phyloP scores from a whole-genome alignment of 1,284 basidiomycete species.

The Crepidotus sp. region DNA sequence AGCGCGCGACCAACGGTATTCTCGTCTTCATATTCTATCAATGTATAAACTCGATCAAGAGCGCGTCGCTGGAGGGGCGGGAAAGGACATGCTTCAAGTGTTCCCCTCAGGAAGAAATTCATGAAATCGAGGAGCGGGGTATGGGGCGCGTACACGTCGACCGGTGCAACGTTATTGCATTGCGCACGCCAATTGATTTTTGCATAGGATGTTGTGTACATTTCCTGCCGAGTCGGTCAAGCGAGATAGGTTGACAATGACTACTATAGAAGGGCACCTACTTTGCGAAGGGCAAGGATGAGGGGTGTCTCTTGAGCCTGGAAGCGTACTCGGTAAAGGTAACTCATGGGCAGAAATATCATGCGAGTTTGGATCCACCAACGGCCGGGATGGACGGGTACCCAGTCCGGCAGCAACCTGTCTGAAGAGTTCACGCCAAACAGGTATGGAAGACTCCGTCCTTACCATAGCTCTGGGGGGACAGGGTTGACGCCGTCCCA shows the following conservation, averaged over 20 bases:
- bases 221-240: constrained; percentile 47
- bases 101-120: constrained; percentile 49
- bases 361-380: constrained; percentile 98
- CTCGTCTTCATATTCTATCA: constrained; percentile 79
- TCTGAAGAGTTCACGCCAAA: background rate
- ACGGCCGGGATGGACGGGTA: constrained; percentile 86
- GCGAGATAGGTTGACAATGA: background rate
- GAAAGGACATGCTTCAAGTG: constrained; percentile 63
- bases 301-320: constrained; percentile 73
- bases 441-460: background rate
- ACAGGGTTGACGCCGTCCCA: constrained; percentile 90
- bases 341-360: constrained; percentile 86
- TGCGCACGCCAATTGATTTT: constrained; percentile 86
- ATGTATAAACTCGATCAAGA: constrained; percentile 63
- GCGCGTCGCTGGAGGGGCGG: constrained; percentile 59
- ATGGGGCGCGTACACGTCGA: constrained; percentile 85
- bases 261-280: constrained; percentile 25
- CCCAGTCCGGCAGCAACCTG: constrained; percentile 83
- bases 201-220: constrained; percentile 81
- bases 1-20: constrained; percentile 54
- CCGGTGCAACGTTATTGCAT: constrained; percentile 72
- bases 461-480: constrained; percentile 85
- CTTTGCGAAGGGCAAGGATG: constrained; percentile 72
- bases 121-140: constrained; percentile 63
- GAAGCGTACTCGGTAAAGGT: constrained; percentile 77